Evolutionary conservation across 257 asterid species (phyloP).

Genomic region (Solanum ossicruentum): DNA sequence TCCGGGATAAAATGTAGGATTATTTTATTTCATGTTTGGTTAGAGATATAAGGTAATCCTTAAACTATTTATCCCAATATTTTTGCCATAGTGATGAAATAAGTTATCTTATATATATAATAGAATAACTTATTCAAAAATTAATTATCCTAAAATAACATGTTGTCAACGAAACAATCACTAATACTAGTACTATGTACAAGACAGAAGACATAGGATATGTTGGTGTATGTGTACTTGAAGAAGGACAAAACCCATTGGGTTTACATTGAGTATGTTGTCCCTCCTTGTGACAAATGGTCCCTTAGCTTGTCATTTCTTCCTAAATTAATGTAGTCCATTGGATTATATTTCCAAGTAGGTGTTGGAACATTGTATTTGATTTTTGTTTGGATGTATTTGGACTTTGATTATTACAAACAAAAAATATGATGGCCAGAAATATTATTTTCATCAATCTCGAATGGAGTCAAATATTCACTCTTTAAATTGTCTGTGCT

Average conservation of each 20-base stretch:
- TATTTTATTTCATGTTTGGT: too few relatives aligned
- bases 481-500: too few relatives aligned
- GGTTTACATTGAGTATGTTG: neutral
- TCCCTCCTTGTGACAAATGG: neutral
- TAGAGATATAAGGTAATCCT: too few relatives aligned
- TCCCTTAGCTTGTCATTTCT: neutral
- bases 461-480: too few relatives aligned
- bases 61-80: too few relatives aligned
- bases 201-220: neutral
- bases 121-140: too few relatives aligned
- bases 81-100: too few relatives aligned
- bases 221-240: neutral
- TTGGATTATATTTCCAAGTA: neutral
- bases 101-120: too few relatives aligned
- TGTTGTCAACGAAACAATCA: too few relatives aligned
- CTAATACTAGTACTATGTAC: neutral
- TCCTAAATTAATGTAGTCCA: neutral
- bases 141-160: too few relatives aligned
- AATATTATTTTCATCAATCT: too few relatives aligned
- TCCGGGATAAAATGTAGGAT: too few relatives aligned
- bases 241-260: neutral
- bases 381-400: neutral
- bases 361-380: neutral
- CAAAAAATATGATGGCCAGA: neutral
- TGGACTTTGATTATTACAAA: neutral